These are phyloP conservation scores for Penicillium crystallinum DNA, from an alignment of 495 filamentous ascomycete genomes.

Conservation along the genomic window DNA sequence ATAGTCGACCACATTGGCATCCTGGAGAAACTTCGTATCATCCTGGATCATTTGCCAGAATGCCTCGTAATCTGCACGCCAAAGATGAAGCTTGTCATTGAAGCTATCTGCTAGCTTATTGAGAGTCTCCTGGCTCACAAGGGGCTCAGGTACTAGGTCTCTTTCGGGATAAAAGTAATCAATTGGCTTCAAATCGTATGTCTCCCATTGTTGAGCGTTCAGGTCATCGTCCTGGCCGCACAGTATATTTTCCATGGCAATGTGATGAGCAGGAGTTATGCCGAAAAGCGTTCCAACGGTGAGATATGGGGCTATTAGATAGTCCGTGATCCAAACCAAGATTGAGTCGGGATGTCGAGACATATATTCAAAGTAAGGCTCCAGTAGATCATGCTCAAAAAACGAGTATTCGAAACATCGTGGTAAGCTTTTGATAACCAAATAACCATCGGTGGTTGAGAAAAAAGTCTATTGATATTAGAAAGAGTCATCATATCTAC, in stretches of 20 bases:
- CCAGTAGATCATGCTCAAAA: slow-evolving; percentile 58
- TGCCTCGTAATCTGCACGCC: slow-evolving; percentile 40
- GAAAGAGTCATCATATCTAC: neutral
- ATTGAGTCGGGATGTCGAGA: slow-evolving; percentile 48
- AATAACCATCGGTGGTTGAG: slow-evolving; percentile 53
- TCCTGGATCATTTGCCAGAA: slow-evolving; percentile 45
- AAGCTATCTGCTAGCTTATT: slow-evolving; percentile 58
- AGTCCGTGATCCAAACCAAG: slow-evolving; percentile 64
- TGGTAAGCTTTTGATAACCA: slow-evolving; percentile 62
- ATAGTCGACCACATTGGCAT: slow-evolving; percentile 62
- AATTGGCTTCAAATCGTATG: slow-evolving; percentile 65
- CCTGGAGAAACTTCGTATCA: slow-evolving; percentile 56
- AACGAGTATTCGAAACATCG: slow-evolving; percentile 62
- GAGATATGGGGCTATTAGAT: slow-evolving; percentile 48
- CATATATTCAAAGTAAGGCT: slow-evolving; percentile 59
- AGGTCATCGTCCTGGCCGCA: slow-evolving; percentile 46
- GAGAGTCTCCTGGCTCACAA: slow-evolving; percentile 55
- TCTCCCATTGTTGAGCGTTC: slow-evolving; percentile 51
- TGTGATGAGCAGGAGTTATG: slow-evolving; percentile 57
- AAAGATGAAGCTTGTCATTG: slow-evolving; percentile 56
- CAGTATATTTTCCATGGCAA: slow-evolving; percentile 69
- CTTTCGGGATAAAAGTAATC: slow-evolving; percentile 69
- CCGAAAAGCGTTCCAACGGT: slow-evolving; percentile 52
- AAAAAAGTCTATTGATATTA: slow-evolving; percentile 54
- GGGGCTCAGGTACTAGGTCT: slow-evolving; percentile 54